Conservation (phyloP, 2,329 filamentous ascomycete species). For the Beauveria caledonica region DNA sequence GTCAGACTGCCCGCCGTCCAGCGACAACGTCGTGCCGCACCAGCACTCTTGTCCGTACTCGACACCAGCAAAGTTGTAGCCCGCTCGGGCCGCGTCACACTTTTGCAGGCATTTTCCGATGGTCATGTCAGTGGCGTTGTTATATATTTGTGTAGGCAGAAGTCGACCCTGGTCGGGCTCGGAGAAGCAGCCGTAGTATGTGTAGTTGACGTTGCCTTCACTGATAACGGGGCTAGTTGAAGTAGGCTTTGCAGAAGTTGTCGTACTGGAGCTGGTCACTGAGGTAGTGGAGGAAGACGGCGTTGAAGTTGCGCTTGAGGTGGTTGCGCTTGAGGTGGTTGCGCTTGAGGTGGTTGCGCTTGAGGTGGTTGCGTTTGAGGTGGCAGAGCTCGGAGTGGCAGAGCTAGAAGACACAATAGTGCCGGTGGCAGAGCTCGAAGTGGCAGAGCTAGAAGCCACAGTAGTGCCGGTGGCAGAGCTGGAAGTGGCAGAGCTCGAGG, state of each 20-base stretch:
- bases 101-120: constrained; percentile 25
- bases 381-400: neutral
- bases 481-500: neutral
- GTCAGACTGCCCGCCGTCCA: constrained; percentile 17
- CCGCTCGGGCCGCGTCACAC: constrained; percentile 17
- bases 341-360: too few species aligned
- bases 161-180: constrained; percentile 27
- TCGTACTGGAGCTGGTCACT: neutral
- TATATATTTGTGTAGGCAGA: constrained; percentile 22
- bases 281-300: neutral
- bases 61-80: constrained; percentile 28
- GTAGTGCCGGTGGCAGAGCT: neutral
- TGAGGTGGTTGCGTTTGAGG: neutral
- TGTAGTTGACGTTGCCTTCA: constrained; percentile 28
- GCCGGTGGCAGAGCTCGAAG: neutral
- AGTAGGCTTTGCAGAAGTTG: constrained; percentile 15
- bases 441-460: neutral
- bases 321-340: constrained; percentile 2
- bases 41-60: constrained; percentile 32
- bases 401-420: too few species aligned
- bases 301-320: neutral
- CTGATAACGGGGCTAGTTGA: constrained; percentile 22
- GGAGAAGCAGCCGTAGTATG: constrained; percentile 27
- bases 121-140: constrained; percentile 25
- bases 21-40: constrained; percentile 26